Base-by-base conservation (phyloP, 257 asterid species). In the Nicotiana undulata region DNA sequence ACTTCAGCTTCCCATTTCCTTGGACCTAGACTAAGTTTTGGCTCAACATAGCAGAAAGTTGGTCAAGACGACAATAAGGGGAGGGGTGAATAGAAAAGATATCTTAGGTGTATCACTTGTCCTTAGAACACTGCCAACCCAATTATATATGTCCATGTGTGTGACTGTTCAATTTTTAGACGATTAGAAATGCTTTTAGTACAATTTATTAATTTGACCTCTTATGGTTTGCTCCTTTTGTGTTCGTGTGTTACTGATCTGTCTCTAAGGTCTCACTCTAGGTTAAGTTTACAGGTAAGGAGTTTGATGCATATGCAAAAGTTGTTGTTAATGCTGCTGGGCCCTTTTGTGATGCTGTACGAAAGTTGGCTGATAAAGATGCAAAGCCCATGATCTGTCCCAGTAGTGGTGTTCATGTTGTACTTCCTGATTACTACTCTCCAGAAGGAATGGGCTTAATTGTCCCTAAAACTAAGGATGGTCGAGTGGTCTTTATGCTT, bases 391-490 rank as follows among this genome's bases (percentile, higher is more conserved):
- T 96, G 87, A 94, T 96, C 82, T 85, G 89, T 85, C 95, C 99
- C 53, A 96, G 99, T 90, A 96, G 98, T 44, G 99, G 99, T 72
- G 99, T 96, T 59, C 99, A 94, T 83, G 81, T 96, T 60, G 97
- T 94, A 82, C 99, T 96, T 82, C 99, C 99, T 74, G 99, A 96
- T 84, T 96, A 96, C 82, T 96, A 96, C 86, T 96, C 99, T 79
- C 99, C 99, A 4, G 97, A 94, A 24, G 98, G 98, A 75, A 96
- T 96, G 99, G 99, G 99, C 75, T 90, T 96, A 86, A 96, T 96
- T 87, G 99, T 96, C 86, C 99, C 99, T 74, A 96, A 96, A 89
- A 96, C 99, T 61, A 96, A 92, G 90, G 99, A 96, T 88, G 99
- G 98, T 4, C 98, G 99, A 84, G 98, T 96, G 78, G 85, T 94